Evolutionary conservation across 1,284 basidiomycete genomes (phyloP), one percentile per base, ranked within the genome.

Genomic region (Trametes versicolor): DNA sequence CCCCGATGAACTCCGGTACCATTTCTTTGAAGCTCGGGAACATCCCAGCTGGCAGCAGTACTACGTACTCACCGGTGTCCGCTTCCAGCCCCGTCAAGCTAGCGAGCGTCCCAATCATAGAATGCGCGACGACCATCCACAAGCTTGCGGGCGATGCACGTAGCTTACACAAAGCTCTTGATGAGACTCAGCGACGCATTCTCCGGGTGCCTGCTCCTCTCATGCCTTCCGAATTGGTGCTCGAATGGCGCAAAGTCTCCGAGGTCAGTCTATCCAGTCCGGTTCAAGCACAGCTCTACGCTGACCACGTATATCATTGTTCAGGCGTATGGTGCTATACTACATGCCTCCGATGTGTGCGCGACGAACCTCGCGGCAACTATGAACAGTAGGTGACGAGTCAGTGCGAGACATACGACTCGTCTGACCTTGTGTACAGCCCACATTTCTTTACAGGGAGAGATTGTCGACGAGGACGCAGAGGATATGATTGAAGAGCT

Each of bases 401-500:
- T n/a, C n/a, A n/a, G n/a, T n/a, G n/a, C n/a, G n/a, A n/a, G n/a
- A n/a, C n/a, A n/a, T n/a, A n/a, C n/a, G n/a, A n/a, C n/a, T n/a
- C n/a, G n/a, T n/a, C n/a, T n/a, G n/a, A n/a, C n/a, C 9, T 37
- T 36, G 13, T 6, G 41, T 9, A 4, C 54, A 56, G 54, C 45
- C 2, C 45, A 56, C 41, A 25, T 56, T 12, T 23, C 54, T n/a
- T 34, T 56, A 23, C 54, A 56, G 21, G 54, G 41, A 4, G 41
- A 45, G 17, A 37, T 41, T 4, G 19, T 12, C 6, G 54, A 56
- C 3, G 54, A 29, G 6, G 25, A 43, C 13, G 41, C 41, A 15
- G 41, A 17, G 27, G 41, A 27, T 19, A 56, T 56, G 54, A 45
- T 45, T 10, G 27, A 39, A 21, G 54, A 56, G 12, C 41, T 56